These are phyloP conservation scores for Echinosphaeria canescens DNA, from an alignment of 2,329 filamentous ascomycete genomes.

Conservation along the genomic window DNA sequence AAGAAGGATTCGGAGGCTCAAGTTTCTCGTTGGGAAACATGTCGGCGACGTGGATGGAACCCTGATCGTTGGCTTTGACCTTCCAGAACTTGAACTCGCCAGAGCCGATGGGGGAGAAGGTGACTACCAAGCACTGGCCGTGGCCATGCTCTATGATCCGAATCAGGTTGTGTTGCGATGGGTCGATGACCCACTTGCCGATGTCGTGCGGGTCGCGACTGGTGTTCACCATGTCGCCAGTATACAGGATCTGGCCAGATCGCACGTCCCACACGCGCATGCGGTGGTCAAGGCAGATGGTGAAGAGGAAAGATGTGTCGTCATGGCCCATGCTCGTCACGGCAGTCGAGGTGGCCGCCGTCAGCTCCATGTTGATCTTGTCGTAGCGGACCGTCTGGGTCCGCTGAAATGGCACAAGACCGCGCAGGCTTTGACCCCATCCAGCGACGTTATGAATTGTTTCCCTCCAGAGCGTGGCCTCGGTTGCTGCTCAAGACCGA, in stretches of 20 bases:
- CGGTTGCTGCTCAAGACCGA: slow-evolving; percentile 5
- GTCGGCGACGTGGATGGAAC: slow-evolving; percentile 45
- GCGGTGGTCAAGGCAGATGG: slow-evolving; percentile 73
- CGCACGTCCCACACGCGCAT: slow-evolving; percentile 76
- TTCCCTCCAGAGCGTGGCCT: slow-evolving; percentile 36
- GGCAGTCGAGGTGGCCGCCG: slow-evolving; percentile 41
- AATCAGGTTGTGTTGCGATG: slow-evolving; percentile 56
- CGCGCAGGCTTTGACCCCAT: slow-evolving; percentile 45
- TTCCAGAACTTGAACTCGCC: slow-evolving; percentile 93
- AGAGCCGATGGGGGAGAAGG: slow-evolving; percentile 70
- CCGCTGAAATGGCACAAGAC: slow-evolving; percentile 43
- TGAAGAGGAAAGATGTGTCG: slow-evolving; percentile 38
- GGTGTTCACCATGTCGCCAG: slow-evolving; percentile 57
- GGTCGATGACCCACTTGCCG: slow-evolving; percentile 57
- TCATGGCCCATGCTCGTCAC: slow-evolving; percentile 26
- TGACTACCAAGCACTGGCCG: slow-evolving; percentile 40
- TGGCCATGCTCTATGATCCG: slow-evolving; percentile 39
- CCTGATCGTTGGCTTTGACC: slow-evolving; percentile 40
- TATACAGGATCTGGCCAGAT: slow-evolving; percentile 57
- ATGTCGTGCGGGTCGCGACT: slow-evolving; percentile 43
- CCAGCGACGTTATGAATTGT: slow-evolving; percentile 52
- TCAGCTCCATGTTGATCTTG: slow-evolving; percentile 41
- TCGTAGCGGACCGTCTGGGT: slow-evolving; percentile 41
- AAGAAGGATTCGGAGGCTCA: slow-evolving; percentile 46
- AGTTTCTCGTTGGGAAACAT: slow-evolving; percentile 42